Conservation (phyloP, 495 filamentous ascomycete genomes). For the Hypomontagnella submonticulosa region DNA sequence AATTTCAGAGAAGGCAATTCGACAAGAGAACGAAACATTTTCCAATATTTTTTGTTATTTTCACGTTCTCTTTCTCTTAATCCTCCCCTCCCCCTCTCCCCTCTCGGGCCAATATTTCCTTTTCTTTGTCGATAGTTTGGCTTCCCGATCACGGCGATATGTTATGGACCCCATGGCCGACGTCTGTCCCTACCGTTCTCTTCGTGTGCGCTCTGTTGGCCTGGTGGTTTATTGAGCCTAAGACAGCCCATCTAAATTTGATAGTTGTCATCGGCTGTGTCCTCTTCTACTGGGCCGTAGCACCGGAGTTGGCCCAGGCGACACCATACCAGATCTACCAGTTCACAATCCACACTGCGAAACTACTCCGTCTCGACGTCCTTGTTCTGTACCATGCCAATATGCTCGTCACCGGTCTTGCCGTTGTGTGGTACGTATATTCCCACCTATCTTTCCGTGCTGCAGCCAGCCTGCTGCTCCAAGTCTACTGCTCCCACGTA, state of each 20-base stretch:
- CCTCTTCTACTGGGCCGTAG: conserved; percentile 58
- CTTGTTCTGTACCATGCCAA: conserved; percentile 55
- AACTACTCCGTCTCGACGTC: conserved; percentile 52
- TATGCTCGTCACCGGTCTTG: conserved; percentile 58
- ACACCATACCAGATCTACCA: conserved; percentile 52
- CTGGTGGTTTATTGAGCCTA: conserved; percentile 62
- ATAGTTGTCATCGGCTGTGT: conserved; percentile 59
- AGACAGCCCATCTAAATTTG: conserved; percentile 57
- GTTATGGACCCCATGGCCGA: conserved; percentile 63
- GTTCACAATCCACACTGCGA: conserved; percentile 47
- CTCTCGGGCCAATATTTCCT: conserved; percentile 33
- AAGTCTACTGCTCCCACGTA: conserved; percentile 1
- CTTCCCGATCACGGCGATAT: conserved; percentile 56
- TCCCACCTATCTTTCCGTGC: neutral
- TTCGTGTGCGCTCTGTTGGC: conserved; percentile 60
- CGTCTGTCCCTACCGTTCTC: conserved; percentile 61
- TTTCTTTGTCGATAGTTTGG: conserved; percentile 42
- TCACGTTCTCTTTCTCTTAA: conserved; percentile 24
- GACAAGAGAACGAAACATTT: conserved; percentile 40
- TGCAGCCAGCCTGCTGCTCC: neutral
- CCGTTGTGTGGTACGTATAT: conserved; percentile 55
- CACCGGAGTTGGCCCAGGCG: conserved; percentile 55
- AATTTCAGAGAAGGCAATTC: conserved; percentile 39
- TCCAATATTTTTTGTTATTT: conserved; percentile 34
- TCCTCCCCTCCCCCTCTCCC: conserved; percentile 37